Evolutionary conservation across 2,329 filamentous ascomycete genomes (phyloP), one percentile per base, ranked within the genome.

Genomic region (Talaromyces rugulosus): DNA sequence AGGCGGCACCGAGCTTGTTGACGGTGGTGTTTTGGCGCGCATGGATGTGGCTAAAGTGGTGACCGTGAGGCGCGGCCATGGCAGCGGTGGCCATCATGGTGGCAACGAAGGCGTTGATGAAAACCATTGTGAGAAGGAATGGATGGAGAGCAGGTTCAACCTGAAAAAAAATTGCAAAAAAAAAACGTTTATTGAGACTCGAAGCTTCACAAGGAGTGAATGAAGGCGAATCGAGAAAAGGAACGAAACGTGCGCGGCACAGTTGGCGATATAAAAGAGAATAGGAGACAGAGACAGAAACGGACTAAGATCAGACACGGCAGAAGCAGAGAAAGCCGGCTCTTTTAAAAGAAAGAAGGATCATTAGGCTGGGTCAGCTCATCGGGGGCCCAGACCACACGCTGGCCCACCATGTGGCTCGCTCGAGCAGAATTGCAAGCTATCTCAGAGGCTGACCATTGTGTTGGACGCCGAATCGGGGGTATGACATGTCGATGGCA

Each of bases 11-110:
- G 36, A 63, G 6, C 27, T 63, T 63, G 58, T 34, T 58, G 50
- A 47, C 14, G n/a, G 71, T 72, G 14, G 72, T 71, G 30, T 72
- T 72, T 42, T 72, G 70, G 67, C 74, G 73, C 66, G 62, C 61
- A 30, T 44, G 57, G 30, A 58, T 58, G 23, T 68, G 56, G 56
- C 56, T 64, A 33, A 70, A 58, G 12, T 62, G 30, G 11, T 58
- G 14, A 36, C 68, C 62, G 56, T 64, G 62, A 27, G 76, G 76
- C 50, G 66, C 65, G 42, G 74, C 75, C 50, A 78, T 58, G 50
- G 70, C 69, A 5, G 71, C 62, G 61, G 71, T 68, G 60, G 74
- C 75, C 65, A 78, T 59, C n/a, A 75, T 65, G 64, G 67, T 71
- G 34, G 71, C 66, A 54, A 76, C 61, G 56, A 76, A 61, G 56